Conservation (phyloP, 139 green algal species). For the Coccomyxa sp. region DNA sequence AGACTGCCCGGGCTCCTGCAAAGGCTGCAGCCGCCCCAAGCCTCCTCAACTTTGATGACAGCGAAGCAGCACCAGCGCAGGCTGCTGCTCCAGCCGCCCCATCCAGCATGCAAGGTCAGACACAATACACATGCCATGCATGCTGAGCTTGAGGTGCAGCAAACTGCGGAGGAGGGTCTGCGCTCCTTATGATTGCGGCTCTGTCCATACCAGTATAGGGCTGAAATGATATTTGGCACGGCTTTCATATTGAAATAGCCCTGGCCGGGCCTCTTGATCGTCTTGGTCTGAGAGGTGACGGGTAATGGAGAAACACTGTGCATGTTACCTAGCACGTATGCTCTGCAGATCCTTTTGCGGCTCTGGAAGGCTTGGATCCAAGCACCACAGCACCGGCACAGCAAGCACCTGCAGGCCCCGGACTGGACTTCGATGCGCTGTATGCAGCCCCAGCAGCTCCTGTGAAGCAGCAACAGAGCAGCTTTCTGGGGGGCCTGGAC, state of each 20-base stretch:
- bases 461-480: too few species aligned
- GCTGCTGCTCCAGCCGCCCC: too few species aligned
- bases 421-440: conserved; percentile 9
- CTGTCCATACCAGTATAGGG: not conserved
- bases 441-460: not conserved
- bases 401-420: not conserved
- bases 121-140: not conserved
- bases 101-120: too few species aligned
- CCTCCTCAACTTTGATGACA: too few species aligned
- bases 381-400: not conserved
- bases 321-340: too few species aligned
- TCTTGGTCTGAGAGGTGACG: not conserved
- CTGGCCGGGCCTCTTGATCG: not conserved
- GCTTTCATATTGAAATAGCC: not conserved
- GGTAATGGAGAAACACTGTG: too few species aligned
- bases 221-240: not conserved
- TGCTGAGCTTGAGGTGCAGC: not conserved
- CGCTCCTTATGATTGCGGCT: too few species aligned
- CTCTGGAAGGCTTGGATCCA: not conserved
- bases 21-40: too few species aligned
- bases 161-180: too few species aligned
- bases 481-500: not conserved
- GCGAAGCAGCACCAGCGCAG: too few species aligned
- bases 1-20: too few species aligned
- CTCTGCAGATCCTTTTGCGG: conserved; percentile 1